Evolutionary conservation across 306 rosid species (phyloP), one percentile per base, ranked within the genome.

Genomic region (Inga leiocalycina): DNA sequence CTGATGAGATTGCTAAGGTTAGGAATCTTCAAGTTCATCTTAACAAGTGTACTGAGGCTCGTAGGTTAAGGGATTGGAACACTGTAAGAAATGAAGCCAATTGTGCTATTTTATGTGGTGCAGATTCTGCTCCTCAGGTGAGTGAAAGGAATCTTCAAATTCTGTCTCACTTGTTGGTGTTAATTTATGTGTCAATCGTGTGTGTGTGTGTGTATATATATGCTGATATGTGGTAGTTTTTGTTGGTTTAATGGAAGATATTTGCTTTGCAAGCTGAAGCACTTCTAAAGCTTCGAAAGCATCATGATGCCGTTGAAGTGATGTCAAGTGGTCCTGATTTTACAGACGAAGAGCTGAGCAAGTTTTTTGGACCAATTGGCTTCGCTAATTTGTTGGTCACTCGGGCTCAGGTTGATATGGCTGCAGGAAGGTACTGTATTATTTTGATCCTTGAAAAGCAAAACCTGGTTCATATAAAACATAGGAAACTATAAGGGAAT

Each of bases 101-200:
- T 46, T 79, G 34, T 0, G 85, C 87, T 45, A 82, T 93, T 45
- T 81, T 88, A 76, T 83, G 86, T 0, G 96, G 96, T 22, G 97
- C 97, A 79, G 93, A 92, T 84, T 92, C 98, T 57, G 98, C 97
- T 19, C 96, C 97, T 65, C 94, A 86, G 84, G 99, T 93, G 44
- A 79, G 82, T 71, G 27, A 49, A 49, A 39, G 43, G 43, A 39
- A 39, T 39, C 43, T 39, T 39, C 43, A 6, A 11, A 52, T 52
- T 52, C 24, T 81, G 22, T 16, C 20, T 32, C 19, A 62, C 59
- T 77, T 79, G 24, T 77, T 75, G 34, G 43, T 64, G 46, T 57
- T 20, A 8, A 22, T 45, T 35, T 15, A 22, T 46, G 35, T 11
- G 8, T 22, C 11, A 46, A 10, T 22, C 30, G 34, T 37, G 5